These are phyloP conservation scores for Haematococcus sp. DNA, from an alignment of 139 green algal genomes.

Conservation along the genomic window DNA sequence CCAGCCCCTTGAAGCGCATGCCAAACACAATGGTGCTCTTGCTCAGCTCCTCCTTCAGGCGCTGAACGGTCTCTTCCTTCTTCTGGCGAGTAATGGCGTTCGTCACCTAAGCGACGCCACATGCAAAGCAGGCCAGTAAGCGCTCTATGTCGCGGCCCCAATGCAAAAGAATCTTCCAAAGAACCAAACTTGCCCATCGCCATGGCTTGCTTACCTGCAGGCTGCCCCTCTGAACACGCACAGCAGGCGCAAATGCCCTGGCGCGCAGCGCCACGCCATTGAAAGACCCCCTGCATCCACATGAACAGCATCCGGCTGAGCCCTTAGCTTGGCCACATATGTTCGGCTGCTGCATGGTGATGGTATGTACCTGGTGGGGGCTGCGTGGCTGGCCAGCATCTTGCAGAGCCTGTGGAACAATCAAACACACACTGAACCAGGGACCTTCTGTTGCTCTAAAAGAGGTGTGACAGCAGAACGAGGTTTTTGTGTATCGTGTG, in stretches of 20 bases:
- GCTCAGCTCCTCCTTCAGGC: conserved; percentile 68
- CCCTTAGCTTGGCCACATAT: no score
- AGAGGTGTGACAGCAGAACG: no score
- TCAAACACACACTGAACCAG: no score
- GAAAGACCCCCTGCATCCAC: background rate
- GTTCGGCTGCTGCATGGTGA: no score
- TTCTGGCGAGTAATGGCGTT: conserved; percentile 70
- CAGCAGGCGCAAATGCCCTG: conserved; percentile 2
- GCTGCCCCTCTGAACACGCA: conserved; percentile 11
- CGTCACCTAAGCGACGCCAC: conserved; percentile 50
- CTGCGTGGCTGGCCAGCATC: no score
- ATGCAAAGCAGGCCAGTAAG: background rate
- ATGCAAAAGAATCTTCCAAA: background rate
- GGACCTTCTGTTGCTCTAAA: no score
- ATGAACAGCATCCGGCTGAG: background rate
- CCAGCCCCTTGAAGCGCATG: conserved; percentile 77
- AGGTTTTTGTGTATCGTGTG: no score
- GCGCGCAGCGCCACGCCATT: conserved; percentile 4
- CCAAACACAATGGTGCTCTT: conserved; percentile 76
- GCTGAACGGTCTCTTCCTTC: conserved; percentile 74
- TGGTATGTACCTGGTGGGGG: no score
- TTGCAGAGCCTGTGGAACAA: no score
- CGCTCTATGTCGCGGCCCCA: background rate
- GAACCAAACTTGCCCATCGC: background rate
- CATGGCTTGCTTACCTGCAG: conserved; percentile 17